Evolutionary conservation across 2,329 filamentous ascomycete genomes (phyloP), one percentile per base, ranked within the genome.

Genomic region (Ustulina deusta): DNA sequence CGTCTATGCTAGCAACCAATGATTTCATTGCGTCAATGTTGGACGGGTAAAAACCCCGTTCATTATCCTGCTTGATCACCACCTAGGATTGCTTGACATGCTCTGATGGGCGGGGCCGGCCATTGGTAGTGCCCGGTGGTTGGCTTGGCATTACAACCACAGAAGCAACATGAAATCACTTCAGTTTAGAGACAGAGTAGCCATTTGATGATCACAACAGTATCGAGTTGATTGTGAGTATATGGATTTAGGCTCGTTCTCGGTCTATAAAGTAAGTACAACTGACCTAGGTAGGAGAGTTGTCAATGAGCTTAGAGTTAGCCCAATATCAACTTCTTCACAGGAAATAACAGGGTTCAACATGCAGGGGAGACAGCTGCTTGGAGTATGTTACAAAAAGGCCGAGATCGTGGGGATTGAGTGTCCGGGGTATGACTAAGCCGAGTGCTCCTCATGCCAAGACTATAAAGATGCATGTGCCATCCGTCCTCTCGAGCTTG

Each of bases 31-130:
- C 46, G 27, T 42, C 27, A 20, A 32, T 29, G 42, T 20, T 54
- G 65, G 64, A 51, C 65, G 52, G 68, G 63, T 64, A 54, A 71
- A 74, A 71, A 65, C 70, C 44, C 65, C 63, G 61, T 51, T 51
- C 38, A 63, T 61, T 46, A 58, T 66, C 60, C 62, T 65, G 74
- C 72, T 70, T 76, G 73, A 76, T 76, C 73, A 61, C 44, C 74
- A 42, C 57, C 72, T n/a, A 63, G 74, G 73, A 61, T 71, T 29
- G 22, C 29, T 38, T 42, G 49, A 63, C 15, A 59, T 56, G 32
- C 32, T 38, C 40, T 55, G 34, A 60, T 32, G 46, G 29, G 25
- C 15, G n/a, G 36, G 5, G 56, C 27, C 29, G 44, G 58, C 6
- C 17, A 20, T 36, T 29, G 34, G 2, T 25, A 38, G 17, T 22